Conservation (phyloP, 2,329 filamentous ascomycete genomes). For the Parastagonospora avenae region DNA sequence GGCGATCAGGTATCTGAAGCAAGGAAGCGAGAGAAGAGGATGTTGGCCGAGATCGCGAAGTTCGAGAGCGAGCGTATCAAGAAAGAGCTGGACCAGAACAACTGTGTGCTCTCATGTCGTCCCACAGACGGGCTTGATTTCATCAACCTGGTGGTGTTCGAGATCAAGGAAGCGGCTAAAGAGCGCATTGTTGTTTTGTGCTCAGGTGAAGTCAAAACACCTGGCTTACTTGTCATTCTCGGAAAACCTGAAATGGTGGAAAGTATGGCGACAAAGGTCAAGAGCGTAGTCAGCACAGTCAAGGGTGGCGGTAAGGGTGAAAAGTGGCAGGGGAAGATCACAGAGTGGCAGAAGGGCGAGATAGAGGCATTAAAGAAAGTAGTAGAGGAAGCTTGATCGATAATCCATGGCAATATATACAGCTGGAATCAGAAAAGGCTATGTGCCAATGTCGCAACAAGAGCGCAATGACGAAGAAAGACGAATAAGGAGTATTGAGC, state of each 20-base stretch:
- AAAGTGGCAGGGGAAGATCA: slow-evolving; percentile 43
- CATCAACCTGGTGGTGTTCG: slow-evolving; percentile 32
- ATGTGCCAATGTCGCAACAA: too few relatives aligned
- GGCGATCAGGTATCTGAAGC: slow-evolving; percentile 28
- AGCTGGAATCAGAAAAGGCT: neutral
- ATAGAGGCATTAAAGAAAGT: slow-evolving; percentile 31
- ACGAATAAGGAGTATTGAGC: neutral
- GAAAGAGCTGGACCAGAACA: slow-evolving; percentile 13
- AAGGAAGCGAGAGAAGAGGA: slow-evolving; percentile 34
- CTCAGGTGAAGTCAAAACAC: slow-evolving; percentile 33
- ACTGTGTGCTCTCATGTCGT: slow-evolving; percentile 30
- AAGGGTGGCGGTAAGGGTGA: slow-evolving; percentile 42
- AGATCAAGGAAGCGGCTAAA: slow-evolving; percentile 32
- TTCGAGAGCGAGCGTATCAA: slow-evolving; percentile 35
- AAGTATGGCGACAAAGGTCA: slow-evolving; percentile 27
- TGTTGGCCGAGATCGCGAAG: slow-evolving; percentile 33
- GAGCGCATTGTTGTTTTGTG: slow-evolving; percentile 32
- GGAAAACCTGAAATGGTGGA: slow-evolving; percentile 34
- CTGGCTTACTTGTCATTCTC: slow-evolving; percentile 34
- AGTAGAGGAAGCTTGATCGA: slow-evolving; percentile 15
- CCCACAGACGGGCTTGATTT: slow-evolving; percentile 37
- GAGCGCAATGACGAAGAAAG: neutral
- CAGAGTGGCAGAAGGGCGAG: slow-evolving; percentile 40
- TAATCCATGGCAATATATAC: neutral
- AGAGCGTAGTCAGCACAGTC: slow-evolving; percentile 27